A percentile compares a stretch with the other conserved stretches of the same genome.
These are phyloP conservation scores for Rhodotorula glutinis DNA, from an alignment of 1,284 basidiomycete species.

Conservation along the genomic window DNA sequence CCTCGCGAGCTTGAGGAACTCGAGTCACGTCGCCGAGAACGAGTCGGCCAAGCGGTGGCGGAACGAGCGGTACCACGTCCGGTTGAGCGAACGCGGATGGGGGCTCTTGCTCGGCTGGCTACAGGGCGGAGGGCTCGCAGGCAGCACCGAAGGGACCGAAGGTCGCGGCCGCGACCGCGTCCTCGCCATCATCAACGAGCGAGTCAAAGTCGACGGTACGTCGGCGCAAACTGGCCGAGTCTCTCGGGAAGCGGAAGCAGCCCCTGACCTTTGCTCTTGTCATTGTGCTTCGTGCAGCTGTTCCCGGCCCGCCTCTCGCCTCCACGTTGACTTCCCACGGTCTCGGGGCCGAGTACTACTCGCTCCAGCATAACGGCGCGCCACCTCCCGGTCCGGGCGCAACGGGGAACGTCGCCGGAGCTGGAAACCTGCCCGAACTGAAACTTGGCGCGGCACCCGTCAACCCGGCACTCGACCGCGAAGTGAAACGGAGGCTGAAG, in stretches of 20 bases:
- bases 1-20: slow-evolving; percentile 75
- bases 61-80: slow-evolving; percentile 83
- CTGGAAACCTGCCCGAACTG: slow-evolving; percentile 48
- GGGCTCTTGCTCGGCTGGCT: slow-evolving; percentile 92
- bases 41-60: slow-evolving; percentile 81
- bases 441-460: slow-evolving; percentile 79
- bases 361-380: slow-evolving; percentile 11
- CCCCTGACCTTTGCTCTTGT: too few species aligned
- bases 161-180: slow-evolving; percentile 68
- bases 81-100: slow-evolving; percentile 88
- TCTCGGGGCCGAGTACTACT: slow-evolving; percentile 22
- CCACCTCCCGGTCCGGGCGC: slow-evolving; percentile 7
- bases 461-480: slow-evolving; percentile 70
- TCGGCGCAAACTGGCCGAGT: background rate
- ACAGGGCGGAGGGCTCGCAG: slow-evolving; percentile 81
- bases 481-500: slow-evolving; percentile 66
- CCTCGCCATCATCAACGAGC: slow-evolving; percentile 90
- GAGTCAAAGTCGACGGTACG: slow-evolving; percentile 83
- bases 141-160: slow-evolving; percentile 66
- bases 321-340: slow-evolving; percentile 23
- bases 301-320: slow-evolving; percentile 35
- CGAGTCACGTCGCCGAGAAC: slow-evolving; percentile 64
- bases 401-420: slow-evolving; percentile 7
- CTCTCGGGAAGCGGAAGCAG: fast-evolving
- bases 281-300: slow-evolving; percentile 7